Percentiles rank a stretch among this genome's conserved stretches.
Conservation (phyloP, 2,329 filamentous ascomycete species). For the Zymoseptoria tritici region DNA sequence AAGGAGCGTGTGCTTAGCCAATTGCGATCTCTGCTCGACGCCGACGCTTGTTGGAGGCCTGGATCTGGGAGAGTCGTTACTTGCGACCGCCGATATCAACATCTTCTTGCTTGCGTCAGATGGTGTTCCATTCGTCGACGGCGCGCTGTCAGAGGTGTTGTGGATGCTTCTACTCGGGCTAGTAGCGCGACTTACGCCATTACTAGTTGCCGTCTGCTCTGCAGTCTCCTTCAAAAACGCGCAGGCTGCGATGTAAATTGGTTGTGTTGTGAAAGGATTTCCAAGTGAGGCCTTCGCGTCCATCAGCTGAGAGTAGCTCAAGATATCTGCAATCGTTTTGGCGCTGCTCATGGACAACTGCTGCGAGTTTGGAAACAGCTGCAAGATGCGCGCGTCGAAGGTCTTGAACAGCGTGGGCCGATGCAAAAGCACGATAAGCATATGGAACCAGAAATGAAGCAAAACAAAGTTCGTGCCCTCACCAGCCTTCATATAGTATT, state of each 20-base stretch:
- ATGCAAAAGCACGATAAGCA: slow-evolving; percentile 75
- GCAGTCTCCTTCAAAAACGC: slow-evolving; percentile 80
- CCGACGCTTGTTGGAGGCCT: slow-evolving; percentile 6
- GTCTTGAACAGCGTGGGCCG: slow-evolving; percentile 76
- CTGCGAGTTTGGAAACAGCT: slow-evolving; percentile 70
- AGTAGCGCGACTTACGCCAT: slow-evolving; percentile 44
- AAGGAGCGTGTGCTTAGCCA: slow-evolving; percentile 64
- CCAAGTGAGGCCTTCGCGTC: slow-evolving; percentile 72
- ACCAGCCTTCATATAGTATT: slow-evolving; percentile 70
- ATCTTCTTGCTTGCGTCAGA: slow-evolving; percentile 7
- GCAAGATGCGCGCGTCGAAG: slow-evolving; percentile 61
- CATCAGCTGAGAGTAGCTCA: slow-evolving; percentile 77
- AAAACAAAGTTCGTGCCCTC: slow-evolving; percentile 83
- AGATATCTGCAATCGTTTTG: slow-evolving; percentile 83
- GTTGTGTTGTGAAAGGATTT: slow-evolving; percentile 80
- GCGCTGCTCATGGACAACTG: slow-evolving; percentile 80
- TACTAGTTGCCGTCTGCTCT: slow-evolving; percentile 56
- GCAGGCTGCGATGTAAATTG: slow-evolving; percentile 85
- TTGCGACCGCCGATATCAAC: slow-evolving; percentile 9
- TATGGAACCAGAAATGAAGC: slow-evolving; percentile 83
- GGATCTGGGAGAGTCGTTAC: slow-evolving; percentile 4
- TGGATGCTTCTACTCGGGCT: slow-evolving; percentile 36
- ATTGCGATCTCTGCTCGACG: slow-evolving; percentile 29
- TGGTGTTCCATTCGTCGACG: slow-evolving; percentile 7
- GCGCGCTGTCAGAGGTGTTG: slow-evolving; percentile 6